Conservation (phyloP, 2,329 filamentous ascomycete species). For the Hypomyces rosellus region DNA sequence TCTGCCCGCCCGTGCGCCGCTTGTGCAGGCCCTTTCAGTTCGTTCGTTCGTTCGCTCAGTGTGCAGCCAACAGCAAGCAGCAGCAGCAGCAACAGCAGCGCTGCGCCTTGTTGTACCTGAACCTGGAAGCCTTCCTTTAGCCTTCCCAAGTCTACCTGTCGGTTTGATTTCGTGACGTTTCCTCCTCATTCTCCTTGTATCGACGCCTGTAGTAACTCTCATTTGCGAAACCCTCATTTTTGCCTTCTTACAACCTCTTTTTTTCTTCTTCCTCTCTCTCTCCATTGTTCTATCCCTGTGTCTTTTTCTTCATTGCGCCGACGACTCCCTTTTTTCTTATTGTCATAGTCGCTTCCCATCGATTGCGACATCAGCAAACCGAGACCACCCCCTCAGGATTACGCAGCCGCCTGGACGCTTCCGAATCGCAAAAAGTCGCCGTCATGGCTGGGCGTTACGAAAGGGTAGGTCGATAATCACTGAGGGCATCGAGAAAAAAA, state of each 20-base stretch:
- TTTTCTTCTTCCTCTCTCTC: neutral
- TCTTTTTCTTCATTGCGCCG: neutral
- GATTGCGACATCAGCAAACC: conserved; percentile 7
- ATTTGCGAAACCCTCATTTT: neutral
- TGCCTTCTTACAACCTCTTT: conserved; percentile 1
- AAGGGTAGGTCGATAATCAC: conserved; percentile 38
- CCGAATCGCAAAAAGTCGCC: conserved; percentile 9
- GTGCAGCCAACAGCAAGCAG: no score
- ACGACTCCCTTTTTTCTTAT: neutral
- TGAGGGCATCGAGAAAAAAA: neutral
- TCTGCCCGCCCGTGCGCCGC: no score
- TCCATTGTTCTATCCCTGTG: neutral
- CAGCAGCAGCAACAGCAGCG: no score
- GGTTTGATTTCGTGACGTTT: neutral
- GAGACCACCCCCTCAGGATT: neutral
- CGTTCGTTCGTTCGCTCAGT: no score
- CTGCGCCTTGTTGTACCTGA: no score
- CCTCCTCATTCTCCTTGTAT: neutral
- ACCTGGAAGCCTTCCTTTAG: no score
- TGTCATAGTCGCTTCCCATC: conserved; percentile 2
- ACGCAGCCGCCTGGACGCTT: conserved; percentile 2
- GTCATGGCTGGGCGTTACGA: conserved; percentile 53
- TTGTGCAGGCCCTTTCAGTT: no score
- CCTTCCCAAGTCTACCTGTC: no score
- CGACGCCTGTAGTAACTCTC: neutral